Conservation (phyloP, 352 stramenopile genomes). For the Pythium utonaiense region DNA sequence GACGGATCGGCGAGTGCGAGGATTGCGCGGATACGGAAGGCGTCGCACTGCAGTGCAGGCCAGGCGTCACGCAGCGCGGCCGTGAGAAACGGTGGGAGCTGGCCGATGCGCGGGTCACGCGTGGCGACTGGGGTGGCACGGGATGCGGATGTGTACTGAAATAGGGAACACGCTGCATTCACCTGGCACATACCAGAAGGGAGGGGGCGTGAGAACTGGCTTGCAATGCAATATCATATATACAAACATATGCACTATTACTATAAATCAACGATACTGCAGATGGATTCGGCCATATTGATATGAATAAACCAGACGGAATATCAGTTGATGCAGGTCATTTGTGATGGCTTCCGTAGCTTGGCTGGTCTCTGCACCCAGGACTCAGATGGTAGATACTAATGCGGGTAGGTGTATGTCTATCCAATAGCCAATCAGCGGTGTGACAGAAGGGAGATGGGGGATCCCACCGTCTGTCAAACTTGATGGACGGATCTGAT, state of each 20-base stretch:
- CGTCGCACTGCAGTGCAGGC: neutral
- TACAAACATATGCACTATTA: too few relatives aligned
- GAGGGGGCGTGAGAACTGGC: neutral
- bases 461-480: constrained; percentile 19
- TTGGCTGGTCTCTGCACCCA: neutral
- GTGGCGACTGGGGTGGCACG: neutral
- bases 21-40: neutral
- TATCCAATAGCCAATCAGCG: constrained; percentile 10
- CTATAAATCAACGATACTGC: too few relatives aligned
- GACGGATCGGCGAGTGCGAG: constrained; percentile 2
- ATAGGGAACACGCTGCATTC: neutral
- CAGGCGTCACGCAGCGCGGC: neutral
- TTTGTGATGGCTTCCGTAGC: neutral
- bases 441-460: neutral
- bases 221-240: neutral
- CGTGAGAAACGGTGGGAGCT: neutral
- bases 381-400: constrained; percentile 20
- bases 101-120: neutral
- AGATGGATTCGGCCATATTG: too few relatives aligned
- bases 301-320: too few relatives aligned
- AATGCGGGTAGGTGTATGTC: constrained; percentile 15
- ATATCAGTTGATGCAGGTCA: constrained; percentile 2
- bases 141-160: neutral
- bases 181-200: neutral
- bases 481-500: neutral